Percentiles rank a stretch among this genome's conserved stretches.
Evolutionary conservation across 257 asterid genomes (phyloP).

Genomic region (Eucommia ulmoides): DNA sequence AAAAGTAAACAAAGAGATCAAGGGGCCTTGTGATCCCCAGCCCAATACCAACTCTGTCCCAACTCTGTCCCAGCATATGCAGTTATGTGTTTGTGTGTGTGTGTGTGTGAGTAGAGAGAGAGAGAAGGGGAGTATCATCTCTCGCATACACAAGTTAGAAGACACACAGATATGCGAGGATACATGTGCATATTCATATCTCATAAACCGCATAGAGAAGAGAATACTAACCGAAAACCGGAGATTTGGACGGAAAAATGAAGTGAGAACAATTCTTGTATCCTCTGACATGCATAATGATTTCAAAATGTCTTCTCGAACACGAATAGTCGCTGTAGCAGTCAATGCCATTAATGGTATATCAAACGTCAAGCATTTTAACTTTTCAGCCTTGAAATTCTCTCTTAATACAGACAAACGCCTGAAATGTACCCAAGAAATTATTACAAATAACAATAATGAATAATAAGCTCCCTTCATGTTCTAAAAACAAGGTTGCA

Average conservation of each 20-base stretch:
- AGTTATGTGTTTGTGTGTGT: no score
- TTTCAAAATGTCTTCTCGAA: conserved; percentile 68
- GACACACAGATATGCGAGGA: no score
- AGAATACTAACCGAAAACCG: conserved; percentile 46
- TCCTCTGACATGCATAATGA: conserved; percentile 52
- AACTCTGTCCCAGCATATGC: no score
- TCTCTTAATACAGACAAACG: conserved; percentile 53
- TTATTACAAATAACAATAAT: conserved; percentile 2
- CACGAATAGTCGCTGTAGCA: conserved; percentile 60
- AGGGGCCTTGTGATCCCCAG: no score
- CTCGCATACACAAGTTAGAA: no score
- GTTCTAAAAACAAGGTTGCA: neutral
- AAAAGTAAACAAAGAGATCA: no score
- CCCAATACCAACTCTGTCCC: no score
- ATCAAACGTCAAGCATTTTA: conserved; percentile 53
- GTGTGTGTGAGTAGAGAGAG: neutral
- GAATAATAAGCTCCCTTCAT: conserved; percentile 2
- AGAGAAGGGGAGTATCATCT: neutral
- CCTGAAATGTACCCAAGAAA: conserved; percentile 26
- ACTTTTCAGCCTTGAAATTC: conserved; percentile 36
- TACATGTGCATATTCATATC: no score
- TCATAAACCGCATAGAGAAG: conserved; percentile 2
- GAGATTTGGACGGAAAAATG: conserved; percentile 74
- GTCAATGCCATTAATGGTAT: conserved; percentile 77
- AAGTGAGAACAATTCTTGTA: conserved; percentile 38